Evolutionary conservation across 176 grass and related monocot species (phyloP), one percentile per base, ranked within the genome.

Genomic region (Juncus effusus): DNA sequence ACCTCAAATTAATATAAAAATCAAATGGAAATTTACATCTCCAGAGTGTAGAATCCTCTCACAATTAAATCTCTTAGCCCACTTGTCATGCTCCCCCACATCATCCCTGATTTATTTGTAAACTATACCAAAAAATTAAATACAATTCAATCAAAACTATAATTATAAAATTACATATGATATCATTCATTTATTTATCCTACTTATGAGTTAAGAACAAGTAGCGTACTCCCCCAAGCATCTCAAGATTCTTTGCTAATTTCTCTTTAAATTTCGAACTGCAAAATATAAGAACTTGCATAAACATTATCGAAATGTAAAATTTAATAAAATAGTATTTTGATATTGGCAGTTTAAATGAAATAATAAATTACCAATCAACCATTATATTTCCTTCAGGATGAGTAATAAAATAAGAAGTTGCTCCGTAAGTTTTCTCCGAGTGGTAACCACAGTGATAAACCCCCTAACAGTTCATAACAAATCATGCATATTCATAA

Each of bases 201-300:
- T 88, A 96, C 91, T 65, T 85, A 63, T 90, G 91, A 74, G 91
- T 90, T 76, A 96, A 74, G 67, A 96, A 96, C 78, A 96, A 81
- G 68, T 83, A 91, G 65, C 82, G 76, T 0, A 68, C 84, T 54
- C 91, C 87, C 78, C 87, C 84, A 81, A 96, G 79, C 54, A 59
- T 83, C 76, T 88, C 70, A 52, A 96, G 84, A 10, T 79, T 74
- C 3, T 51, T 55, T 7, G 60, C 82, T 15, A 96, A 63, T 51
- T 58, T 80, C 39, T 74, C 65, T 62, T 62, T 85, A 80, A 83
- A 96, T 76, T 80, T 85, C 38, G 87, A 84, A 64, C 91, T 96
- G 60, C 40, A 83, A 76, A 71, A 59, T 42, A 40, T 62, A 14
- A 36, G 50, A 60, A 60, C 8, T 56, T 54, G 9, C 40, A 19